A percentile compares a stretch with the other conserved stretches of the same genome.
Conservation (phyloP, 768 basidiomycete species). For the Lanmaoa rubissima region DNA sequence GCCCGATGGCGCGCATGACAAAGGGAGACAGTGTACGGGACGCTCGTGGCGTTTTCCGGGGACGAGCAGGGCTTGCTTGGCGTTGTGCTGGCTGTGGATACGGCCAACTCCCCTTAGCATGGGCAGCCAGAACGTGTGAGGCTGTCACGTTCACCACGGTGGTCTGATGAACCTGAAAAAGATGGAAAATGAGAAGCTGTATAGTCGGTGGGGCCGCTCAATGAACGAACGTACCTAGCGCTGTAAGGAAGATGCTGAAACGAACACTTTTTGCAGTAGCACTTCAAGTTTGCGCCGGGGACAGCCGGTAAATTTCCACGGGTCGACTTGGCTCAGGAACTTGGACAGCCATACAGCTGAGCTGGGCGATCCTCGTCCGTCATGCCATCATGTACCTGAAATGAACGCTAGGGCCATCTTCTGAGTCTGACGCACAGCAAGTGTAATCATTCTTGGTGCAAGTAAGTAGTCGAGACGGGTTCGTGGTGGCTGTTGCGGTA, state of each 20-base stretch:
- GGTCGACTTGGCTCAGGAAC: neutral
- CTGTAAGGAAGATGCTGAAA: neutral
- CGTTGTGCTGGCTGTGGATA: conserved; percentile 52
- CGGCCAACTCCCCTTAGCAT: conserved; percentile 68
- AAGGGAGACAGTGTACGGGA: conserved; percentile 11
- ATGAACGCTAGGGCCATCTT: neutral
- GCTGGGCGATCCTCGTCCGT: neutral
- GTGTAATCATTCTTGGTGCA: neutral
- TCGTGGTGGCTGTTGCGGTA: neutral
- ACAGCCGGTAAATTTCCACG: conserved; percentile 17
- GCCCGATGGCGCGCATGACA: conserved; percentile 23
- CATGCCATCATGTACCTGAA: neutral
- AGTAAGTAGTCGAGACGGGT: neutral
- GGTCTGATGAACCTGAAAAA: conserved; percentile 23
- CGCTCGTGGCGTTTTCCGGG: conserved; percentile 16
- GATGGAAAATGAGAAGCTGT: neutral
- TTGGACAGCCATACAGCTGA: neutral
- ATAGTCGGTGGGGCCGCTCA: too few species aligned
- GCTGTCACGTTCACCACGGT: conserved; percentile 38
- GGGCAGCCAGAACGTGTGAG: conserved; percentile 52
- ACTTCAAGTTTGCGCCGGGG: conserved; percentile 6
- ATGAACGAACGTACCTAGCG: conserved; percentile 1
- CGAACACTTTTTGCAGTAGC: neutral
- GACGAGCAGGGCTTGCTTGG: conserved; percentile 39
- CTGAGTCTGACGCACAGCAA: neutral